A percentile compares a stretch with the other conserved stretches of the same genome.
Conservation (phyloP, 1,284 basidiomycete genomes). For the Phylloboletellus chloephorus region DNA sequence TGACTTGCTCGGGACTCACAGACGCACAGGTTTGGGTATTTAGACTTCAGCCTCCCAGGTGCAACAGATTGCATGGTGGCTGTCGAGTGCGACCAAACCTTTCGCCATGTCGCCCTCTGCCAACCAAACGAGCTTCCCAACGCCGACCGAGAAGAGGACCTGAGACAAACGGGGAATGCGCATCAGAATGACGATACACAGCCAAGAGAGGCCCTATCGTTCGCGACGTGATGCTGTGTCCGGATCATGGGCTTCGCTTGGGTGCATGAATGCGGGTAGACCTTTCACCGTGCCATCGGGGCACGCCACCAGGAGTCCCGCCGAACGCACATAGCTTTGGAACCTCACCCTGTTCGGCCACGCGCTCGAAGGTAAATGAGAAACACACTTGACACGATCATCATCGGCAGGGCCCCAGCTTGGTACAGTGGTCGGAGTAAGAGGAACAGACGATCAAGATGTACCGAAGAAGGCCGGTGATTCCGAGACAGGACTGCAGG, state of each 20-base stretch:
- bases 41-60: constrained; percentile 12
- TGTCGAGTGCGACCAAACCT: constrained; percentile 17
- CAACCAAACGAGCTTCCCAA: constrained; percentile 24
- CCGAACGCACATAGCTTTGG: constrained; percentile 30
- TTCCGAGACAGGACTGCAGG: constrained; percentile 39
- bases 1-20: constrained; percentile 18
- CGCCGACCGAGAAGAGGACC: constrained; percentile 1
- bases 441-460: constrained; percentile 49
- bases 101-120: constrained; percentile 18
- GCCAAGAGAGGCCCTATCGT: constrained; percentile 5
- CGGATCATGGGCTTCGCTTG: constrained; percentile 3
- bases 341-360: constrained; percentile 38
- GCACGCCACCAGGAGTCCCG: constrained; percentile 32
- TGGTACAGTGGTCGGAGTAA: constrained; percentile 40
- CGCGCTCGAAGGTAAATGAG: constrained; percentile 31
- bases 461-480: constrained; percentile 41
- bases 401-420: constrained; percentile 29
- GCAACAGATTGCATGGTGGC: neutral
- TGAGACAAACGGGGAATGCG: constrained; percentile 30
- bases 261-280: constrained; percentile 19
- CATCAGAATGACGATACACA: constrained; percentile 30
- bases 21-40: constrained; percentile 21
- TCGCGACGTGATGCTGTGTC: constrained; percentile 3
- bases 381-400: constrained; percentile 7
- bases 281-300: constrained; percentile 20